Evolutionary conservation across 192 early-diverging fungal genomes (phyloP), one percentile per base, ranked within the genome.

Genomic region (Ramicandelaber brevisporus): DNA sequence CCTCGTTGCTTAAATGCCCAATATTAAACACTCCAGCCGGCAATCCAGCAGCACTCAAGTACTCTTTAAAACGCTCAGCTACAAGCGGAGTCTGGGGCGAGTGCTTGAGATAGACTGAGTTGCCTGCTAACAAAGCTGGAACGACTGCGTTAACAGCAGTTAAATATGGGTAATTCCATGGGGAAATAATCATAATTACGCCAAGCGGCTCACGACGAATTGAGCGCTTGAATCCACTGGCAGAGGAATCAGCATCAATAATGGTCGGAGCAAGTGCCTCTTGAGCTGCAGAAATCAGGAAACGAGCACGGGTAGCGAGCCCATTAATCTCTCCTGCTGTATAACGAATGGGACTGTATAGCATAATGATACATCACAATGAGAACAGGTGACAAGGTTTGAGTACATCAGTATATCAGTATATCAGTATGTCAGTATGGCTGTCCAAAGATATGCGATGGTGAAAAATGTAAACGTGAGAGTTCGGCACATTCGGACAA

Each of bases 111-210:
- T 78, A 44, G 12, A 81, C 72, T 1, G 63, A 47, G 41, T 81
- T 81, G 13, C 77, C 78, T 3, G 71, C 70, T 20, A 84, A 46
- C 22, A 84, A 43, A 4, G 79, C 73, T 4, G 79, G 79, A 9
- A 84, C 40, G 3, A 80, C 65, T 31, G 61, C 64, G 44, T 84
- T 84, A 17, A 84, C 64, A 27, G 63, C 49, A 8, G 69, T 65
- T 17, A 84, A 40, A 45, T 78, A 78, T 14, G 79, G 79, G 41
- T 78, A 84, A 34, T 84, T 84, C 79, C 79, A 84, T 5, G 79
- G 61, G 20, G 63, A 46, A 42, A 68, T 58, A 4, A 68, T 55
- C 16, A 67, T 44, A 10, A 68, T 50, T n/a, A 62, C 53, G 13
- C 75, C 79, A 1, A 78, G 30, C 2, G 79, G 68, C 14, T 77